Conservation (phyloP, 73 alveolate species). For the Breviolum minutum region DNA sequence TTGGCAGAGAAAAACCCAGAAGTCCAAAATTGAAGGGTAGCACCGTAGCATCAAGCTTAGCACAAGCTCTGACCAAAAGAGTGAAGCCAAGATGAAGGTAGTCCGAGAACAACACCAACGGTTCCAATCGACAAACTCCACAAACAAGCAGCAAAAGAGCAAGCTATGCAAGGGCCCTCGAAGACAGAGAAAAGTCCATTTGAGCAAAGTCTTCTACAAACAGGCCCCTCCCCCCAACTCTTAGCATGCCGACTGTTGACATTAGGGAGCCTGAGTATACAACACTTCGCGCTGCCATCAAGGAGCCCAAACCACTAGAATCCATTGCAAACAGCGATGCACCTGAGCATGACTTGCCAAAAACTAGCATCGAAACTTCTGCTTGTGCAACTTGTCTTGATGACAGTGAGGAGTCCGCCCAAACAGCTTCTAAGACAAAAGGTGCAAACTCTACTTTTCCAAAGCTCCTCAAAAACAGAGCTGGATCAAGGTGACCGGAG, state of each 20-base stretch:
- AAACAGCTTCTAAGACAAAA: background rate
- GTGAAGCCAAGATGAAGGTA: background rate
- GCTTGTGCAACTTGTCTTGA: background rate
- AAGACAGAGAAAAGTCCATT: background rate
- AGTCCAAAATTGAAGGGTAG: background rate
- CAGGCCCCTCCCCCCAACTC: constrained; percentile 5
- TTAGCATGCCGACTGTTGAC: background rate
- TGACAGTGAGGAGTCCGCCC: background rate
- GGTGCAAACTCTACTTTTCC: background rate
- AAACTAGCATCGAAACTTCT: background rate
- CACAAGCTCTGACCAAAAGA: background rate
- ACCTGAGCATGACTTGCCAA: background rate
- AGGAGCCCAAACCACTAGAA: background rate
- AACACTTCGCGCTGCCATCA: background rate
- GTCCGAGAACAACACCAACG: background rate
- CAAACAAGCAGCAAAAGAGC: background rate
- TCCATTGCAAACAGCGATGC: background rate
- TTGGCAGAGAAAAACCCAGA: background rate
- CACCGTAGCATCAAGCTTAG: background rate
- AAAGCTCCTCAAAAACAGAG: background rate
- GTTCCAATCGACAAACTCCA: background rate
- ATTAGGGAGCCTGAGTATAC: background rate
- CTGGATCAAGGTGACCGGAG: background rate
- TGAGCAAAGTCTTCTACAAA: constrained; percentile 34
- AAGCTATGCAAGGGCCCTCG: background rate